Evolutionary conservation across 306 rosid genomes (phyloP).

Genomic region (Geum urbanum): DNA sequence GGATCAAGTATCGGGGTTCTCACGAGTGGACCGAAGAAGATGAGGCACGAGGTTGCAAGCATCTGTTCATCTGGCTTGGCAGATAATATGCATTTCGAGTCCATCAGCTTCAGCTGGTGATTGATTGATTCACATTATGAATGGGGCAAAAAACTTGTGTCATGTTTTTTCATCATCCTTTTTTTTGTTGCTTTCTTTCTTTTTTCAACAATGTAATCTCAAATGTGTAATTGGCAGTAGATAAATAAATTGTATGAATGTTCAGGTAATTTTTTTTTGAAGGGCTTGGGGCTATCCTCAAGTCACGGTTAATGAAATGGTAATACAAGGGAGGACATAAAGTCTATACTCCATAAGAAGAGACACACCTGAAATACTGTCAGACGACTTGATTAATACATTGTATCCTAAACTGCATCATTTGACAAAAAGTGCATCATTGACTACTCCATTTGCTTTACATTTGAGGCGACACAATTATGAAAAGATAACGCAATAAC

Average conservation of each 20-base stretch:
- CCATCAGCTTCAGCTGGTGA: slow-evolving; percentile 74
- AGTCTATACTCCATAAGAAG: too few relatives aligned
- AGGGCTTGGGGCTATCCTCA: too few relatives aligned
- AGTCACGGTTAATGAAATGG: too few relatives aligned
- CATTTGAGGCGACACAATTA: too few relatives aligned
- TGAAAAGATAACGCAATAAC: too few relatives aligned
- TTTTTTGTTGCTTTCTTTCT: neutral
- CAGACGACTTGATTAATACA: too few relatives aligned
- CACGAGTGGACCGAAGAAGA: slow-evolving; percentile 56
- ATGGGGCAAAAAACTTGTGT: neutral
- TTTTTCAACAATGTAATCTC: neutral
- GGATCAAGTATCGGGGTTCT: slow-evolving; percentile 56
- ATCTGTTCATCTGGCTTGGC: slow-evolving; percentile 56
- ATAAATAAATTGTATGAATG: neutral
- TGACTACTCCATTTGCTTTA: too few relatives aligned
- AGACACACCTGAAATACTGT: too few relatives aligned
- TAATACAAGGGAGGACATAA: too few relatives aligned
- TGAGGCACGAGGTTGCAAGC: slow-evolving; percentile 67
- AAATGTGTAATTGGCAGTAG: neutral
- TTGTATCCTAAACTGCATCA: too few relatives aligned
- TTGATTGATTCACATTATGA: slow-evolving; percentile 19
- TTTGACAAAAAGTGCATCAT: too few relatives aligned
- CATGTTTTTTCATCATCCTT: neutral
- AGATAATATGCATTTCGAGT: slow-evolving; percentile 60
- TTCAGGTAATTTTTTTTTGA: neutral